Base-by-base conservation (phyloP, 1,139 yeast species). In the Scheffersomyces quercinus region DNA sequence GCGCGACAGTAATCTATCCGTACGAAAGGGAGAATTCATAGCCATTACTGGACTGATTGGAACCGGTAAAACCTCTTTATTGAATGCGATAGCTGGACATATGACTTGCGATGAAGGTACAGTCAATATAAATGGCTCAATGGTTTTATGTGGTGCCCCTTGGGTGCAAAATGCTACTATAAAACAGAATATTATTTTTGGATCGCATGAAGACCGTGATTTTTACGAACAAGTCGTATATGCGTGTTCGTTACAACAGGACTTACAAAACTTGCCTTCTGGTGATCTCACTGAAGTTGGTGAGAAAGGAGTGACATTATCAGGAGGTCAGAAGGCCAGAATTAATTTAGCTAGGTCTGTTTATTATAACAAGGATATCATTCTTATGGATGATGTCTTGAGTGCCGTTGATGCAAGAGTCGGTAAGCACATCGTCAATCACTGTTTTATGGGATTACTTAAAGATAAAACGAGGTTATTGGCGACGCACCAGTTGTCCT, bases 331-430 rank as follows among this genome's bases (percentile, higher is more conserved):
- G 52, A 75, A 75, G 53, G 79, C 79, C 0, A 58, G 79, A 48
- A 64, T 75, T 38, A 73, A 68, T 49, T 60, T 75, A 41, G 79
- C 79, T 2, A 60, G 80, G 50, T 73, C 78, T 7, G 74, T 74
- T 7, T 75, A 75, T 50, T 66, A 74, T 12, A 56, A 64, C 37
- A 59, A 58, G 36, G 77, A 73, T 41, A 70, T 74, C 26, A 59
- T 73, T 13, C 54, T 75, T 36, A 49, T 75, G 53, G 79, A 75
- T 50, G 79, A 75, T 54, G 78, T 74, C 13, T 60, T 74, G 46
- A 66, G 73, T 56, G 80, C 80, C 1, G 80, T 75, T 36, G 80
- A 75, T 59, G 77, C 80, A 7, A 64, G 75, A 50, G 79, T 75
- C 36, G 79, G 79, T 35, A 68, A 70, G 43, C 73, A 67, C 48